Conservation (phyloP, 192 early-diverging fungal genomes). For the Coemansia sp. region DNA sequence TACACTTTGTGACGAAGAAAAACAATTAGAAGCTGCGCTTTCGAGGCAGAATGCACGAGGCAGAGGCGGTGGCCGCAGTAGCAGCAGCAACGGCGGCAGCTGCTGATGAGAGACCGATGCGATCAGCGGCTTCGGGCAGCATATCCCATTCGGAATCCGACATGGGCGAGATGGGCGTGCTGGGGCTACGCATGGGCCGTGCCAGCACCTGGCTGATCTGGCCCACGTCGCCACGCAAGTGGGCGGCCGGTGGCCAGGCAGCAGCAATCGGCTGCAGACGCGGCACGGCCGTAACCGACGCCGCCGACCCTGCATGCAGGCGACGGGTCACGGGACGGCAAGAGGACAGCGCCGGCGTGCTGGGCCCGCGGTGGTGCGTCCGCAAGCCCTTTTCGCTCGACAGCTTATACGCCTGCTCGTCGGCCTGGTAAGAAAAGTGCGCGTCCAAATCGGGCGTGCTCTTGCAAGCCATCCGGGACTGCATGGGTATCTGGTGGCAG, state of each 20-base stretch:
- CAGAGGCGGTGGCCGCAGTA: background rate
- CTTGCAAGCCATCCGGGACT: background rate
- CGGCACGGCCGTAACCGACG: conserved; percentile 4
- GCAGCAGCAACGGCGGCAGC: background rate
- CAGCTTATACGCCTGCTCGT: background rate
- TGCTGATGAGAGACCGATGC: background rate
- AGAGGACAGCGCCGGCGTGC: background rate
- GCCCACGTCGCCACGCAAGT: too few relatives aligned
- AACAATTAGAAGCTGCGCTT: background rate
- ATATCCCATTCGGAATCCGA: conserved; percentile 13
- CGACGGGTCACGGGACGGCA: background rate
- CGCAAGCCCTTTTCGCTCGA: background rate
- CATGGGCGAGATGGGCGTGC: conserved; percentile 2
- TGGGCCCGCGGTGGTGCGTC: background rate
- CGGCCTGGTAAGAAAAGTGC: background rate
- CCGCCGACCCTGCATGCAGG: conserved; percentile 1
- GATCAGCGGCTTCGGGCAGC: conserved; percentile 3
- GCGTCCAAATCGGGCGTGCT: conserved; percentile 7
- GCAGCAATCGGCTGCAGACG: conserved; percentile 22
- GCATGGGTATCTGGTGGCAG: background rate
- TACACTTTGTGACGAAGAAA: too few relatives aligned
- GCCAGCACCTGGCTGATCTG: background rate
- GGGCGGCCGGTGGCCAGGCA: background rate
- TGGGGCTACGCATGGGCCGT: background rate
- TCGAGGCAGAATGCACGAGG: background rate